Conservation (phyloP, 345 rosid genomes). For the Barbarea vulgaris region DNA sequence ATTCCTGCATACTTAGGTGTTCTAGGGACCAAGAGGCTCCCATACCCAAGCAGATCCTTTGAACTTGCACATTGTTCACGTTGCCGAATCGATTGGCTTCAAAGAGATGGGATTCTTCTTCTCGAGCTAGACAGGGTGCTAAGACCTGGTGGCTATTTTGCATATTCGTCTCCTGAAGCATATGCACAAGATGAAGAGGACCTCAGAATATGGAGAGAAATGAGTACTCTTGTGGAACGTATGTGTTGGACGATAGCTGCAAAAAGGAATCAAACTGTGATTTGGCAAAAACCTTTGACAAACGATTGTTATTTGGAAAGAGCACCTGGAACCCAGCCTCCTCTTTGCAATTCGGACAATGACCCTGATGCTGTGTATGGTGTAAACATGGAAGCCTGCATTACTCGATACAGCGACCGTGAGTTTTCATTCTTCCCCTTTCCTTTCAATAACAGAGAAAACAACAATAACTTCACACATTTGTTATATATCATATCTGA, state of each 20-base stretch:
- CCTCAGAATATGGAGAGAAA: slow-evolving; percentile 90
- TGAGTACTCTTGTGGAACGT: slow-evolving; percentile 89
- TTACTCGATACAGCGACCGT: slow-evolving; percentile 81
- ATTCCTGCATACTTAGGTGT: slow-evolving; percentile 98
- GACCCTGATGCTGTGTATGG: slow-evolving; percentile 93
- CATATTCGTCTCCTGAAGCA: slow-evolving; percentile 98
- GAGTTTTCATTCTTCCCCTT: slow-evolving; percentile 43
- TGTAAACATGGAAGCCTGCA: slow-evolving; percentile 92
- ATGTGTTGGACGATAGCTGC: slow-evolving; percentile 98
- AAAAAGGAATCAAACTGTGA: slow-evolving; percentile 90
- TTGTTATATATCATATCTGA: slow-evolving; percentile 3
- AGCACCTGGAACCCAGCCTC: slow-evolving; percentile 86
- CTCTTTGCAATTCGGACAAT: slow-evolving; percentile 78
- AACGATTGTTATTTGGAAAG: slow-evolving; percentile 87
- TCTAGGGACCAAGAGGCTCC: slow-evolving; percentile 92
- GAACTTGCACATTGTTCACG: slow-evolving; percentile 98
- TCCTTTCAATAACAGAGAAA: neutral
- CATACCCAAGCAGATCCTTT: slow-evolving; percentile 98
- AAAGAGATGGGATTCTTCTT: slow-evolving; percentile 94
- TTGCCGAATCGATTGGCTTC: slow-evolving; percentile 99
- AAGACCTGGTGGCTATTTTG: slow-evolving; percentile 98
- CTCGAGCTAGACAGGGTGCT: slow-evolving; percentile 96
- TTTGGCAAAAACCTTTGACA: slow-evolving; percentile 94
- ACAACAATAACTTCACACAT: neutral
- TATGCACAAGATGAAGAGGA: slow-evolving; percentile 99